Conservation (phyloP, 2,329 filamentous ascomycete species). For the Aspergillus terreus region DNA sequence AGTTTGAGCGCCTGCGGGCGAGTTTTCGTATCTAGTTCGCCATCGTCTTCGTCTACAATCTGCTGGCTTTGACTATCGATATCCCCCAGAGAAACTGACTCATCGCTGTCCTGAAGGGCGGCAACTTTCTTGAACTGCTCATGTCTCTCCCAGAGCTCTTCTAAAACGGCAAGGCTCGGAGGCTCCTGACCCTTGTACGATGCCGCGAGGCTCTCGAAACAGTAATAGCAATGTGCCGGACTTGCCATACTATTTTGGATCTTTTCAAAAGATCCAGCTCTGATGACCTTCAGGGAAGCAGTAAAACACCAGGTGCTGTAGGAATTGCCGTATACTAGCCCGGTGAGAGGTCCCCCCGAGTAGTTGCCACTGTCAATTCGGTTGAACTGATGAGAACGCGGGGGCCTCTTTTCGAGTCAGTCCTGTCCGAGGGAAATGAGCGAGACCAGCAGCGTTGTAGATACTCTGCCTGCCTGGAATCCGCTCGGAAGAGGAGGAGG, state of each 20-base stretch:
- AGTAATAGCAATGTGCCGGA: conserved; percentile 80
- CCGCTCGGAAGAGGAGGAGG: neutral
- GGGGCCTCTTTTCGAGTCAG: neutral
- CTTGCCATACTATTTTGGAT: conserved; percentile 64
- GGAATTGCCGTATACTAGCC: no score
- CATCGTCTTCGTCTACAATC: conserved; percentile 27
- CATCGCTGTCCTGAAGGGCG: conserved; percentile 22
- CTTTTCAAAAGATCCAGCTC: neutral
- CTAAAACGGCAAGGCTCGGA: conserved; percentile 64
- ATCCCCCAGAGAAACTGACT: conserved; percentile 14
- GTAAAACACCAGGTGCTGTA: neutral
- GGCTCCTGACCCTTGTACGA: conserved; percentile 67
- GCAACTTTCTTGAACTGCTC: conserved; percentile 39
- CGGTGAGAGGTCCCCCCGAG: neutral
- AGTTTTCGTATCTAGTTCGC: conserved; percentile 28
- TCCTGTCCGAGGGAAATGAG: neutral
- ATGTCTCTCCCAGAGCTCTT: conserved; percentile 63
- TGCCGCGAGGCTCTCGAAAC: conserved; percentile 82
- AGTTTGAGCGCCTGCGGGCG: conserved; percentile 25
- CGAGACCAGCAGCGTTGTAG: conserved; percentile 6
- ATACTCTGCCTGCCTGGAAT: neutral
- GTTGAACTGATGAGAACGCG: neutral
- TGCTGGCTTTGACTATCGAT: conserved; percentile 11
- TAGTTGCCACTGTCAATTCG: neutral
- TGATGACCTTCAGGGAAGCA: neutral